Conservation (phyloP, 2,329 filamentous ascomycete species). For the Talaromyces sp. region DNA sequence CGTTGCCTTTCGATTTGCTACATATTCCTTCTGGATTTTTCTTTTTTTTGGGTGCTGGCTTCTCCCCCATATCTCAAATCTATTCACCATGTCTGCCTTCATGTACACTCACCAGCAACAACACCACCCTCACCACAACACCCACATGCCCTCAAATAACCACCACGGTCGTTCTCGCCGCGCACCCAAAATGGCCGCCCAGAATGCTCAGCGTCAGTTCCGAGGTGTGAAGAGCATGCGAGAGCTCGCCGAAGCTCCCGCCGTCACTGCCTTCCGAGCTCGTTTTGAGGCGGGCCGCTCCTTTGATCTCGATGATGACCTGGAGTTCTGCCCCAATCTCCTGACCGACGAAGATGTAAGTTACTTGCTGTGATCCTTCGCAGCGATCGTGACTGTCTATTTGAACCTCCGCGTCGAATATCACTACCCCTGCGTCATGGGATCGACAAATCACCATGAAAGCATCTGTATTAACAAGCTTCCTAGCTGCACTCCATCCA, state of each 20-base stretch:
- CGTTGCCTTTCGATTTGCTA: conserved; percentile 24
- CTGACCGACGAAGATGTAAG: conserved; percentile 90
- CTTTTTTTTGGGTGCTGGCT: conserved; percentile 29
- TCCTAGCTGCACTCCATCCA: conserved; percentile 84
- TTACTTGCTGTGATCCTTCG: conserved; percentile 15
- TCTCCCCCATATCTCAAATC: conserved; percentile 28
- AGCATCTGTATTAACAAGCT: conserved; percentile 21
- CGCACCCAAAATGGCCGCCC: conserved; percentile 76
- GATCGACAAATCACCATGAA: neutral
- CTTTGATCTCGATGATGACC: conserved; percentile 93
- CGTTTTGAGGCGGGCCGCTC: conserved; percentile 90
- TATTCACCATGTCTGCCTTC: conserved; percentile 49
- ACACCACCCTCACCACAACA: conserved; percentile 49
- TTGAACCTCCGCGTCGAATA: too few species aligned
- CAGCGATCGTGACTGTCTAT: too few species aligned
- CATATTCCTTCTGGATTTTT: too few species aligned
- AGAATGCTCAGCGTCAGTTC: conserved; percentile 85
- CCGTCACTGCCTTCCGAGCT: conserved; percentile 76
- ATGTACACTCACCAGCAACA: conserved; percentile 51
- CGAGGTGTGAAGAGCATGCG: conserved; percentile 83
- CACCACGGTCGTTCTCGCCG: conserved; percentile 86
- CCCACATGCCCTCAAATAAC: conserved; percentile 64
- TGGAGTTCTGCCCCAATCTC: conserved; percentile 91
- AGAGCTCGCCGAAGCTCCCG: conserved; percentile 77
- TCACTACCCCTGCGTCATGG: neutral